Evolutionary conservation across 768 basidiomycete genomes (phyloP), one percentile per base, ranked within the genome.

Genomic region (Peribolospora baueri): DNA sequence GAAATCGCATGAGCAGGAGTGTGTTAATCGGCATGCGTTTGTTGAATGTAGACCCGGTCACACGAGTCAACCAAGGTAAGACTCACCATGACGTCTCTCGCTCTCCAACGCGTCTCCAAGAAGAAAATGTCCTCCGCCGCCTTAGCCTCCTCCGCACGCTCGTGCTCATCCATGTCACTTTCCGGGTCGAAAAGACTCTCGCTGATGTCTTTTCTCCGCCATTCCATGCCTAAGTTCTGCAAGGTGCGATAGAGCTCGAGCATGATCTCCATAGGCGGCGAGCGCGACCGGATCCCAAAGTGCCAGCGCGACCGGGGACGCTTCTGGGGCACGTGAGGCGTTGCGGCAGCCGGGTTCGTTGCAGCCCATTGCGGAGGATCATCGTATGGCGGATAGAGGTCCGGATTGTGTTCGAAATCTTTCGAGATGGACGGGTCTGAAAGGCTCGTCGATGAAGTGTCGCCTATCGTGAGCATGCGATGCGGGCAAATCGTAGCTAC

Each of bases 241-340:
- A 98, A 70, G 47, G 90, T 93, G 58, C 84, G 73, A 69, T 98
- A 97, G 52, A 98, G 93, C 74, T 95, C 91, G 37, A 93, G 70
- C 90, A 98, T 95, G 36, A 98, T 91, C 67, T 98, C 93, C 84
- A 97, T 91, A 25, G 90, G 93, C 41, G 61, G 61, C 13, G 67
- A 68, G 57, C 90, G 75, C 61, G 84, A 88, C 41, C 93, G 76
- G 46, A 98, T 97, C 6, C 93, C 93, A 64, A 95, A 98, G 66
- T 98, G 93, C 93, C 93, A 97, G 59, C 86, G 81, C 11, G 82
- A 82, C 58, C 81, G 78, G 57, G 81, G 61, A 42, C 77, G 75
- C 65, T 80, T 82, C 70, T 79, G 77, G 62, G 73, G 72, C 63
- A 78, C 78, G 25, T 63, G 61, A 52, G 68, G 68, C 60, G 65